Conservation (phyloP, 352 stramenopile genomes). For the Blastocystis sp. region DNA sequence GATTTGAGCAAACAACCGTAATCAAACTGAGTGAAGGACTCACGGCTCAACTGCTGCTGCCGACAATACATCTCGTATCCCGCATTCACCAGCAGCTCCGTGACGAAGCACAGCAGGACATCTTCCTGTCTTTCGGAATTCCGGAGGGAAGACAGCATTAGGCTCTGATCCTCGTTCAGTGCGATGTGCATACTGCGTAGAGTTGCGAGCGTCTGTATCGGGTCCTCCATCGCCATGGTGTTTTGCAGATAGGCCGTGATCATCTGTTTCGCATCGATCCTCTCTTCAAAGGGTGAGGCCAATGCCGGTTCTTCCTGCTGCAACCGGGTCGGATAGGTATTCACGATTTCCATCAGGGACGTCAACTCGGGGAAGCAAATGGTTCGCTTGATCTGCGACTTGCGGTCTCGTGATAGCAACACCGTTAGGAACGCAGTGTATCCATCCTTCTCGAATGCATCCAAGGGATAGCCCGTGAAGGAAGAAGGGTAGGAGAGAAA, state of each 20-base stretch:
- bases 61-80: not conserved
- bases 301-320: not conserved
- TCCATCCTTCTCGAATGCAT: not conserved
- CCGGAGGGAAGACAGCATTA: not conserved
- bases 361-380: slow-evolving; percentile 9
- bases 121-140: not conserved
- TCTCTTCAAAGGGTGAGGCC: not conserved
- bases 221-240: not conserved
- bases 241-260: not conserved
- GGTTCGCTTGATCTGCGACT: not conserved
- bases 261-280: not conserved
- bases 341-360: not conserved
- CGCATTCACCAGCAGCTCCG: not conserved
- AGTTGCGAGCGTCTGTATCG: not conserved
- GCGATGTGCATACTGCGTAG: not conserved
- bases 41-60: not conserved
- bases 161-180: slow-evolving; percentile 5
- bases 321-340: not conserved
- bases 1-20: not conserved
- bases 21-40: not conserved
- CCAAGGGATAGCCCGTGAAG: not conserved
- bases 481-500: not conserved
- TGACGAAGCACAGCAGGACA: slow-evolving; percentile 7
- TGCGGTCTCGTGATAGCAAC: slow-evolving; percentile 7
- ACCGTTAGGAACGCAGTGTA: not conserved